These are phyloP conservation scores for Pichia kluyveri DNA, from an alignment of 805 yeast genomes.

Conservation along the genomic window DNA sequence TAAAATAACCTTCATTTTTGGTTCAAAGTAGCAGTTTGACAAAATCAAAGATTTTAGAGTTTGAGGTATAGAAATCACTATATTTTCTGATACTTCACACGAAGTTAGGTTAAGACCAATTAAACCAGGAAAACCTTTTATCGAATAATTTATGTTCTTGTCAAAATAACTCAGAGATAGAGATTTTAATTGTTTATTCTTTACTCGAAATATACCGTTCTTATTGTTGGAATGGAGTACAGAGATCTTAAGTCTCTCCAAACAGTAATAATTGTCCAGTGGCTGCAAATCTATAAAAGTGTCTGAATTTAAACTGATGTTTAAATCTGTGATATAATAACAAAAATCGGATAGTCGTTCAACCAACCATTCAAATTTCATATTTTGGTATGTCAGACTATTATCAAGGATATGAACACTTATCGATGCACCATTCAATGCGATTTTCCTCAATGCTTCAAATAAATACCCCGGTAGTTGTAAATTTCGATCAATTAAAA, in stretches of 20 bases:
- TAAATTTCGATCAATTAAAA: neutral
- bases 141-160: neutral
- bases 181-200: neutral
- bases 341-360: neutral
- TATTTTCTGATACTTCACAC: neutral
- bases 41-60: neutral
- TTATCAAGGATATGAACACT: constrained; percentile 3
- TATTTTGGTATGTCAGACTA: constrained; percentile 3
- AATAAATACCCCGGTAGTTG: constrained; percentile 1
- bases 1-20: neutral
- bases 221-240: constrained; percentile 1
- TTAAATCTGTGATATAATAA: constrained; percentile 1
- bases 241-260: constrained; percentile 1
- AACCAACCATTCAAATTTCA: constrained; percentile 6
- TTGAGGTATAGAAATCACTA: neutral
- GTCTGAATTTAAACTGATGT: constrained; percentile 2
- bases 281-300: neutral
- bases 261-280: neutral
- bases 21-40: neutral
- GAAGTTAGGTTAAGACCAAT: neutral
- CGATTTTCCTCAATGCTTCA: neutral
- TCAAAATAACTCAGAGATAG: constrained; percentile 3
- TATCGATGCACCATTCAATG: neutral
- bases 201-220: constrained; percentile 1
- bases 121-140: neutral